Base-by-base conservation (phyloP, 2,329 filamentous ascomycete species). In the Beauveria pseudobassiana region DNA sequence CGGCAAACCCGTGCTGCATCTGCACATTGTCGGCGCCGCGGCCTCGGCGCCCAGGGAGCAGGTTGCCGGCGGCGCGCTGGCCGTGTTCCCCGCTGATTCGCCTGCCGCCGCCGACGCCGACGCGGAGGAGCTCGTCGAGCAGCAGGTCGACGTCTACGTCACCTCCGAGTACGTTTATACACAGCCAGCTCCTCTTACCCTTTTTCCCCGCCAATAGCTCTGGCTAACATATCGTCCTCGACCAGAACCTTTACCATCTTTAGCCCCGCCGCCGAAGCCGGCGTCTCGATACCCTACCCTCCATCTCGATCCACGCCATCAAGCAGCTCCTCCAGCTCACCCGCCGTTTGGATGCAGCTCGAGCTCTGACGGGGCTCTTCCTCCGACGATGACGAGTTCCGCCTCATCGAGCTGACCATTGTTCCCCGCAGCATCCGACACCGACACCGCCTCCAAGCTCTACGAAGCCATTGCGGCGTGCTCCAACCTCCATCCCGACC, bases 401-500 rank as follows among this genome's bases (percentile, higher is more conserved):
- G 85, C 62, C 84, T 84, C 9, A 76, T 91, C 54, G 87, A 91
- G 67, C 74, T 92, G 53, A 89, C 85, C 5, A 75, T 92, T 45
- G 77, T 88, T 18, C 87, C 88, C 67, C 20, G 46, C 71, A 5
- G 61, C 62, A 26, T 42, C 70, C 16, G 63, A 67, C 8, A 63
- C 64, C n/a, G 63, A 64, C 14, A 55, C 67, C n/a, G 68, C 67
- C 59, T 69, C 68, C 65, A 63, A 80, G 59, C 78, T 91, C 38
- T 93, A 86, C 74, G 80, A 83, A 20, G 89, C 90, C 43, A 85
- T 93, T 64, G 87, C 88, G 1, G 82, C 81, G 24, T 93, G 90
- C 74, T 89, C 89, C 3, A 88, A 93, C 68, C 76, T 93, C 16
- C 87, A 93, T 69, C 89, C 89, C 0, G 89, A 92, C 67, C 85